These are phyloP conservation scores for Rhododendron kiyosumense DNA, from an alignment of 148 eudicot genomes.

Conservation along the genomic window DNA sequence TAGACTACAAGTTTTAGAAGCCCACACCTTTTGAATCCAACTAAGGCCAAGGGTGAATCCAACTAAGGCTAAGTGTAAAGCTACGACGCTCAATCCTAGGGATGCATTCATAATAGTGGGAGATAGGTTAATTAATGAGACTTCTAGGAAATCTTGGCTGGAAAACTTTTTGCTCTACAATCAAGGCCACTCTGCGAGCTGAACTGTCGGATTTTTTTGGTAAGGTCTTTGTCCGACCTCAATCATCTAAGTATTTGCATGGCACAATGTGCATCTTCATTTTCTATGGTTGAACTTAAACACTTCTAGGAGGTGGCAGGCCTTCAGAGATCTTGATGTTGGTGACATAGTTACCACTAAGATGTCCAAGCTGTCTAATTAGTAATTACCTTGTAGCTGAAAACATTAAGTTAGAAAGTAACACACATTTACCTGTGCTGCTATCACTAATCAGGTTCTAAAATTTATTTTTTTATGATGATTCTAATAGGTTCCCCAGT, in stretches of 20 bases:
- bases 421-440: not conserved
- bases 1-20: not conserved
- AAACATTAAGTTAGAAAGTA: not conserved
- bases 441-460: not conserved
- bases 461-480: not conserved
- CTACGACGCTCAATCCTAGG: not conserved
- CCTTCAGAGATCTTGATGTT: not conserved
- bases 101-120: not conserved
- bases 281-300: not conserved
- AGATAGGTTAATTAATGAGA: not conserved
- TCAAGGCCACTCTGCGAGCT: not conserved
- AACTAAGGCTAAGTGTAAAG: not conserved
- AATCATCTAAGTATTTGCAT: not conserved
- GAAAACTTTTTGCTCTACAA: not conserved
- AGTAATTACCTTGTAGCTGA: not conserved
- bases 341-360: not conserved
- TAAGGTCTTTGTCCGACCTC: not conserved
- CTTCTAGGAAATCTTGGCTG: not conserved
- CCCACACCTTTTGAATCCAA: not conserved
- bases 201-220: not conserved
- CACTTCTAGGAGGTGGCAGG: not conserved
- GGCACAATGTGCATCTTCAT: not conserved
- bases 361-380: not conserved
- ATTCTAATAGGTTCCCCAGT: constrained; percentile 53
- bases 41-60: not conserved